phyloP scores from a whole-genome alignment of 169 alveolate genomes.

The Cryptosporidium xiaoi region DNA sequence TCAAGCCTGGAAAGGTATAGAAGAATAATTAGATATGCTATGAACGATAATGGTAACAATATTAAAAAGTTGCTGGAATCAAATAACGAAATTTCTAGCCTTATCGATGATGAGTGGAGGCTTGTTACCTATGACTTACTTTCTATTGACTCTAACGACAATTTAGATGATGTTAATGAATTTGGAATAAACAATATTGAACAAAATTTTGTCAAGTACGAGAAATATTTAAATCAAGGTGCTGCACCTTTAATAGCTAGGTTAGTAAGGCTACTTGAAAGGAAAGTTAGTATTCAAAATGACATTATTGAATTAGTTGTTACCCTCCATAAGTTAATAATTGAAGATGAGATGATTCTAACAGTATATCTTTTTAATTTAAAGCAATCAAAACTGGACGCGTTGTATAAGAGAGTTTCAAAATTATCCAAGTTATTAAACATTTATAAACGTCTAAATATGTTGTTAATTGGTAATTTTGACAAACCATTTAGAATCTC shows the following conservation, averaged over 20 bases:
- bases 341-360: slow-evolving; percentile 16
- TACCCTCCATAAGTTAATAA: slow-evolving; percentile 13
- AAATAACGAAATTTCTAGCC: background rate
- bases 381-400: background rate
- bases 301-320: slow-evolving; percentile 1
- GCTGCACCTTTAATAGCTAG: background rate
- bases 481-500: slow-evolving; percentile 23
- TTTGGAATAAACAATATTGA: too few relatives aligned
- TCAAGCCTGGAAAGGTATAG: too few relatives aligned
- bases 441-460: background rate
- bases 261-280: background rate
- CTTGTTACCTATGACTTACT: slow-evolving; percentile 2
- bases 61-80: background rate
- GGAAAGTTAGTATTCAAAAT: slow-evolving; percentile 27
- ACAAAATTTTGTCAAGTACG: too few relatives aligned
- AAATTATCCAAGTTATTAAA: slow-evolving; percentile 32
- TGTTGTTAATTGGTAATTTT: slow-evolving; percentile 16
- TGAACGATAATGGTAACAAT: too few relatives aligned
- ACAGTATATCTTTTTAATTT: background rate
- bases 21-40: too few relatives aligned
- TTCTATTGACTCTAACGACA: background rate
- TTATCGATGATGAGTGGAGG: background rate
- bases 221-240: background rate
- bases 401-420: background rate
- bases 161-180: too few relatives aligned